Base-by-base conservation (phyloP, 345 rosid genomes). In the Eucalyptus fibrosa region DNA sequence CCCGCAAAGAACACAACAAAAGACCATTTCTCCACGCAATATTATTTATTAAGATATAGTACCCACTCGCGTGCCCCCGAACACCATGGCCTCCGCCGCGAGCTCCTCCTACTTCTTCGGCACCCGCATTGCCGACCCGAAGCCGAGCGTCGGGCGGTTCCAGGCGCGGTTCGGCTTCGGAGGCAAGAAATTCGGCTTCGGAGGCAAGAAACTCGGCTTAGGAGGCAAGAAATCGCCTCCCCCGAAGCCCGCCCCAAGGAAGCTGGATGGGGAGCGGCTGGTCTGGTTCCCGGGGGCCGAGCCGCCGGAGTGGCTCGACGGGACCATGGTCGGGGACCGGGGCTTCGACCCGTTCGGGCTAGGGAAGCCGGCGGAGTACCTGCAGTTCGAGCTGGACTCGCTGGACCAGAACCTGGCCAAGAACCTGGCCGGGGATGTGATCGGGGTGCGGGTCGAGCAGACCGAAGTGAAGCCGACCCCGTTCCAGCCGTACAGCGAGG, bases 351-450 rank as follows among this genome's bases (percentile, higher is more conserved):
- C 99, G 3, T 93, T 97, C 40, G 98, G 98, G 86, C 69, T 97
- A 14, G 97, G 92, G 34, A 97, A 96, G 91, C 99, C 98, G n/a
- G 97, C 94, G 1, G 98, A 97, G 92, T 97, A 97, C 92, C 92
- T 97, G 92, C 99, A 97, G 91, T 97, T 72, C 88, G 99, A 95
- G 69, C 90, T 92, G 59, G 98, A 97, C 89, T 96, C 95, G 5
- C 90, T 97, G 94, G 99, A 96, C 92, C 98, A 97, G 93, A 97
- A 97, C 92, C 90, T 97, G 91, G 96, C 99, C 4, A 97, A 96
- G 96, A 97, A 97, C 87, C 91, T 88, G 88, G 94, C 94, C 1
- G 99, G 99, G 50, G 97, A 95, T 0, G 32, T 96, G 26, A 93
- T 97, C 42, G 98, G 98, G 69, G 87, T 92, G 45, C 91, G 94